Conservation (phyloP, 441 rosid species). For the Adansonia gregorii region DNA sequence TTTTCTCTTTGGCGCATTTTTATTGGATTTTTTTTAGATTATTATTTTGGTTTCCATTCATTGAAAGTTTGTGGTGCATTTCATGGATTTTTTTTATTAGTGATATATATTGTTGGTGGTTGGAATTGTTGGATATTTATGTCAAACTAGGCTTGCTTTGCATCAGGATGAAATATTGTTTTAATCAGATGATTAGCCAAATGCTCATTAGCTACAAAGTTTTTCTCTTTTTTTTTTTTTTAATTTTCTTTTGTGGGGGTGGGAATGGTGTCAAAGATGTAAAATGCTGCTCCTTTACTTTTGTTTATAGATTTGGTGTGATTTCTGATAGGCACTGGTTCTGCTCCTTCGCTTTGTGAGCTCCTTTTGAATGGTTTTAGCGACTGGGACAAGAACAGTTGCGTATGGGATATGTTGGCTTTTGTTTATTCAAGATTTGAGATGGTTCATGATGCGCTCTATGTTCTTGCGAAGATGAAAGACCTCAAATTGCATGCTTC, state of each 20-base stretch:
- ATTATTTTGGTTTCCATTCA: background rate
- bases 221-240: background rate
- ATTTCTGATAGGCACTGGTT: constrained; percentile 64
- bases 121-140: constrained; percentile 3
- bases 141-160: constrained; percentile 19
- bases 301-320: constrained; percentile 46
- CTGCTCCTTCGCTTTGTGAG: constrained; percentile 65
- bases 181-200: constrained; percentile 8
- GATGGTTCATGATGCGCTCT: constrained; percentile 75
- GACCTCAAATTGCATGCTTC: constrained; percentile 57
- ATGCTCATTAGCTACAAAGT: background rate
- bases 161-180: background rate
- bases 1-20: background rate
- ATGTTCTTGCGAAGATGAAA: constrained; percentile 71
- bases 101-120: background rate
- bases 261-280: background rate
- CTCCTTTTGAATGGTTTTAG: constrained; percentile 48
- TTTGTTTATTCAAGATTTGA: constrained; percentile 64
- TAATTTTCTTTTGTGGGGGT: background rate
- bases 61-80: background rate
- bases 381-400: constrained; percentile 53
- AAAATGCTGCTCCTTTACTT: constrained; percentile 34
- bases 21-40: background rate
- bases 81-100: background rate
- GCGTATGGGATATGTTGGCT: constrained; percentile 74